Evolutionary conservation across 768 basidiomycete genomes (phyloP).

Genomic region (Bullera alba): DNA sequence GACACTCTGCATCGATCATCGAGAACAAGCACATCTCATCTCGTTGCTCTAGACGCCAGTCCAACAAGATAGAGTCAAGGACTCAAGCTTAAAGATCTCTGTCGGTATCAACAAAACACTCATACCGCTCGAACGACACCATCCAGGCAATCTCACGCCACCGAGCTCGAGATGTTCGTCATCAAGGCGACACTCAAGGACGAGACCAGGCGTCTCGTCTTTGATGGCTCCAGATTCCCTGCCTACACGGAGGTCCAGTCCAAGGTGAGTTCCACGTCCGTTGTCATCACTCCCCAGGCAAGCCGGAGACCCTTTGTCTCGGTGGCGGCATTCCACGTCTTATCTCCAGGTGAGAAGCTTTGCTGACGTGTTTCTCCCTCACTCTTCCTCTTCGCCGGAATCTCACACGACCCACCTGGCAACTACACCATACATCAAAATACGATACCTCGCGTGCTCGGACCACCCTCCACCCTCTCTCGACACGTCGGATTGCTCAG

Average conservation of each 20-base stretch:
- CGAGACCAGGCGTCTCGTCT: conserved; percentile 37
- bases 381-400: neutral
- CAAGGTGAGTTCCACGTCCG: conserved; percentile 25
- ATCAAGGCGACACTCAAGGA: conserved; percentile 44
- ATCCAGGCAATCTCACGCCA: conserved; percentile 4
- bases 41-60: too few species aligned
- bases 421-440: too few species aligned
- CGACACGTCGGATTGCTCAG: conserved; percentile 18
- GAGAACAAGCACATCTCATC: too few species aligned
- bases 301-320: neutral
- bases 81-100: too few species aligned
- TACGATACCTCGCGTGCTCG: too few species aligned
- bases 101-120: neutral
- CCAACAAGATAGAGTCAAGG: too few species aligned
- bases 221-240: conserved; percentile 32
- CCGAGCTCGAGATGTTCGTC: conserved; percentile 22
- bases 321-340: neutral
- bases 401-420: neutral
- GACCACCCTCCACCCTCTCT: too few species aligned
- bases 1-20: too few species aligned
- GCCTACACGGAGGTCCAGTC: conserved; percentile 30
- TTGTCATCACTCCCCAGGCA: neutral
- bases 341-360: neutral
- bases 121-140: neutral
- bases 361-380: neutral